Base-by-base conservation (phyloP, 2,329 filamentous ascomycete species). In the Knufia petricola region DNA sequence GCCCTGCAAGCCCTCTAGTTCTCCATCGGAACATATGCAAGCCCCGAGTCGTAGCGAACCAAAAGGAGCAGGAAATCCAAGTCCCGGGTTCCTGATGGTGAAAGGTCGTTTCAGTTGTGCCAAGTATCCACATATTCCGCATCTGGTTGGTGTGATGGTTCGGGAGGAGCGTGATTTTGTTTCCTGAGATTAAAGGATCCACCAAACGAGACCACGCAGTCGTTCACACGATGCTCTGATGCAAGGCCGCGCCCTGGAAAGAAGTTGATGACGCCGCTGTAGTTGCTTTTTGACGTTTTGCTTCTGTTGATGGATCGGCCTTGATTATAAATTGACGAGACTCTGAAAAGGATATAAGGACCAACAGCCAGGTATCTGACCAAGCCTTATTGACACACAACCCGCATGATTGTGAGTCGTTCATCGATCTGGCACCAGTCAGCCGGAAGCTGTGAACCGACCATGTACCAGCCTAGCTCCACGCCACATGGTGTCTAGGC, bases 111-210 rank as follows among this genome's bases (percentile, higher is more conserved):
- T 36, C 15, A 15, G 15, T 3, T 23, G 15, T 36, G 30, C 32
- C 21, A 47, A 47, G 44, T 12, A 3, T 17, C 3, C 4, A 17
- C 34, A 20, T 28, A 39, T 7, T 6, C 26, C 23, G 7, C 8
- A 32, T 26, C 12, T 23, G 44, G 23, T 28, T 47, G 23, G 34
- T 17, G 30, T 15, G 15, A 46, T 46, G 30, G 19, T 21, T 20
- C n/a, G 7, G 15, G 24, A 47, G 32, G 32, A 38, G 44, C 9
- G 32, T 38, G 31, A 24, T 19, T 24, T 23, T 38, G 19, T 17
- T 47, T 30, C 13, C 15, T 19, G 24, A 44, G 21, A 44, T 44
- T 44, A 44, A 44, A 43, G 23, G 32, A 36, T 17, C 32, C 32
- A 36, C 32, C 9, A 36, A 6, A 17, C 7, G 7, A n/a, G 13